These are phyloP conservation scores for Cryptosporidium bovis DNA, from an alignment of 169 alveolate species.

Conservation along the genomic window DNA sequence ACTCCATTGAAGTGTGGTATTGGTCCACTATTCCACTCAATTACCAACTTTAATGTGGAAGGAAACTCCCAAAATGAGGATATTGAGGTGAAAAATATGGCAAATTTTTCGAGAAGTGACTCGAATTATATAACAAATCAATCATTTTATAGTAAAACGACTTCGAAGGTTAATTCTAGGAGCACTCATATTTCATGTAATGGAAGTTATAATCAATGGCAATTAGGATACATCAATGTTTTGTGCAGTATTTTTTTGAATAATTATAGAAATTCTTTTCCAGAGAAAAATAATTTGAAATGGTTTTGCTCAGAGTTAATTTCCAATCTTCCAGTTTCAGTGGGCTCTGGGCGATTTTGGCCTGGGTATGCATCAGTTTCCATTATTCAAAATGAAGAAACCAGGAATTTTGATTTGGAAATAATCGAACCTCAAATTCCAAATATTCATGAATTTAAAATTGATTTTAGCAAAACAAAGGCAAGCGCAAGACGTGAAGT, in stretches of 20 bases:
- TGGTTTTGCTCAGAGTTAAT: constrained; percentile 51
- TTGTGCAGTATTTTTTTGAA: constrained; percentile 25
- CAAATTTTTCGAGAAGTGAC: neutral
- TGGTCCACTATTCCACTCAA: constrained; percentile 62
- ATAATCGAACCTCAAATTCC: constrained; percentile 65
- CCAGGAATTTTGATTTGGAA: constrained; percentile 40
- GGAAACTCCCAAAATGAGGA: neutral
- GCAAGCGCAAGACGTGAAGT: constrained; percentile 26
- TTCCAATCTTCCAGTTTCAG: constrained; percentile 56
- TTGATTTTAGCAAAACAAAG: constrained; percentile 26
- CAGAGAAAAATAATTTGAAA: constrained; percentile 3
- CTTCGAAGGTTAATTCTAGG: neutral
- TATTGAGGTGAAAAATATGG: neutral
- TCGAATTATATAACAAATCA: neutral
- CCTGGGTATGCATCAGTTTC: constrained; percentile 46
- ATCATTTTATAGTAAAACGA: neutral
- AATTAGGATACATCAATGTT: constrained; percentile 51
- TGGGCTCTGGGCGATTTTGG: constrained; percentile 65
- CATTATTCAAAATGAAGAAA: constrained; percentile 60
- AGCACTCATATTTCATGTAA: constrained; percentile 17
- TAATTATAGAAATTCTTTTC: neutral
- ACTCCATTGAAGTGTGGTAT: constrained; percentile 41
- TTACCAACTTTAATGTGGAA: neutral
- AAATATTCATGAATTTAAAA: constrained; percentile 36
- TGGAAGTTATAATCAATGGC: constrained; percentile 51